Percentiles rank a stretch among this genome's conserved stretches.
Conservation (phyloP, 2,329 filamentous ascomycete species). For the Aspergillus neotritici region DNA sequence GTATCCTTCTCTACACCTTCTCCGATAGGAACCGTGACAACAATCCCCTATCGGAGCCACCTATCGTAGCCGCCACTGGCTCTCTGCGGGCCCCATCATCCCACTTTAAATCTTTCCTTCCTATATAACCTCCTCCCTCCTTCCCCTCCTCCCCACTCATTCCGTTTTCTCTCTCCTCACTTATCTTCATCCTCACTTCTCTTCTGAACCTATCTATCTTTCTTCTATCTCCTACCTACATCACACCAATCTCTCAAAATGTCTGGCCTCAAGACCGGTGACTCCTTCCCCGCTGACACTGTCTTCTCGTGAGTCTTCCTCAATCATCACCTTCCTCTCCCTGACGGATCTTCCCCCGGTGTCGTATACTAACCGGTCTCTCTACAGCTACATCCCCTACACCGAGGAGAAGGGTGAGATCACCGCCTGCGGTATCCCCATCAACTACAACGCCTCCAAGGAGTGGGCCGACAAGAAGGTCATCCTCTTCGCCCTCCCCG, state of each 20-base stretch:
- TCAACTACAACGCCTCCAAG: constrained; percentile 73
- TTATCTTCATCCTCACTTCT: constrained; percentile 3
- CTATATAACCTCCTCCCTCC: constrained; percentile 14
- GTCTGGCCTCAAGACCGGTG: constrained; percentile 70
- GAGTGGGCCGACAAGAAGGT: constrained; percentile 67
- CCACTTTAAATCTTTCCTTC: constrained; percentile 4
- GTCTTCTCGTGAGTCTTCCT: constrained; percentile 60
- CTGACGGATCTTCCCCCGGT: not conserved
- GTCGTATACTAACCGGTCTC: constrained; percentile 8
- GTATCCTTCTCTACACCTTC: constrained; percentile 28
- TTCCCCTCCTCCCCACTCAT: constrained; percentile 6
- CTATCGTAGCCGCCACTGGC: constrained; percentile 19
- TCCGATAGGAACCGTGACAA: constrained; percentile 11
- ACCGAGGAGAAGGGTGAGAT: constrained; percentile 62
- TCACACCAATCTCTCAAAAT: constrained; percentile 36
- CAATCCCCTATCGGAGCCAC: not conserved
- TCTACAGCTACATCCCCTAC: constrained; percentile 67
- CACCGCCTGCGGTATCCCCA: constrained; percentile 70
- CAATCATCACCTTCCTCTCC: constrained; percentile 2
- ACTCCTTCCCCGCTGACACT: constrained; percentile 74
- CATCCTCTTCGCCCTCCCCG: constrained; percentile 63
- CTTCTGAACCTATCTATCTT: constrained; percentile 2
- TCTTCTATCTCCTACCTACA: not conserved
- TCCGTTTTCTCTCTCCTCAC: constrained; percentile 6
- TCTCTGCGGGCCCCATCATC: constrained; percentile 8